Evolutionary conservation across 1,139 yeast species (phyloP), one percentile per base, ranked within the genome.

Genomic region (Candida buenavistaensis): DNA sequence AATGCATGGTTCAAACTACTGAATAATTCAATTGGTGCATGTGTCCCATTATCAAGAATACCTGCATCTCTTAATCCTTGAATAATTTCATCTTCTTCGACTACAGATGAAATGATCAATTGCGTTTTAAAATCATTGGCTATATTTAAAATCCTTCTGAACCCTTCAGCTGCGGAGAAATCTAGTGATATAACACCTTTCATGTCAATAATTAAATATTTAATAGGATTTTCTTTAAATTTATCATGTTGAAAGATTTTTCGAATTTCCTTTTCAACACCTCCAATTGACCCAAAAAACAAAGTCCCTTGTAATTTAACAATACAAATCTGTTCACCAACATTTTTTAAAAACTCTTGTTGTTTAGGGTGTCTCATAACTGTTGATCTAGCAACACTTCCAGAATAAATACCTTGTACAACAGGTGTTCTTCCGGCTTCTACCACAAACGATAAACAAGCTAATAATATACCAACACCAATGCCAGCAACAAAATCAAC

Each of bases 131-230:
- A 82, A 16, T 84, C 82, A 42, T 78, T 78, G 14, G 89, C 67
- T 48, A 88, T 72, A 44, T 95, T 82, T 54, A 87, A 80, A 44
- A 94, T 84, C 47, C 97, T 72, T 48, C 90, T 80, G 56, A 92
- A 87, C 1, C 97, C 96, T 59, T 92, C 98, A 5, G 97, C 96
- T 0, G 97, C 97, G 25, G 96, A 85, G 51, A 86, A 92, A 59
- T 92, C 99, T 48, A 92, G 79, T 28, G 85, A 82, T 28, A 70
- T 66, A 17, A 92, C 96, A 25, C 84, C 80, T 44, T 82, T 80
- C 73, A 92, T 82, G 59, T 92, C 99, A 33, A 92, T 58, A 35
- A 92, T 80, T 48, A 92, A 65, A 55, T 82, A 92, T 47, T 86
- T 79, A 47, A 92, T 79, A 3, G 88, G 87, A 43, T 72, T 71